Base-by-base conservation (phyloP, 2,329 filamentous ascomycete genomes). In the Fusarium newnesense region DNA sequence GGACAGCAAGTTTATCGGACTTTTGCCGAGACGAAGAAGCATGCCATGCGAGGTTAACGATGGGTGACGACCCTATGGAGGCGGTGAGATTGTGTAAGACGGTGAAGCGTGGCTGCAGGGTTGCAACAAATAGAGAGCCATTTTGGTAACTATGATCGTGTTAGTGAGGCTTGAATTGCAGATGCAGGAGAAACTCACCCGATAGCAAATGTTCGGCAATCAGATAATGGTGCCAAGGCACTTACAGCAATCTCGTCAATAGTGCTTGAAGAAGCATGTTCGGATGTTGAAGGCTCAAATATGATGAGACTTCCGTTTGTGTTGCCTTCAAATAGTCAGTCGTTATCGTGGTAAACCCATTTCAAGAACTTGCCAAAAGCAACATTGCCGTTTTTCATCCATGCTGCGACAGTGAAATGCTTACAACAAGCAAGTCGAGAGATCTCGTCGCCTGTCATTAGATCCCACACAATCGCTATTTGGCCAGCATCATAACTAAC, bases 321-420 rank as follows among this genome's bases (percentile, higher is more conserved):
- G 80, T 98, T 98, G 64, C 96, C 96, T 98, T 65, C 18, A 52
- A 44, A 60, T 64, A 8, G 44, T 53, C 54, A 77, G 77, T 76
- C n/a, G n/a, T n/a, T n/a, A n/a, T n/a, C n/a, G n/a, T n/a, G n/a
- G n/a, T n/a, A n/a, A n/a, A n/a, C n/a, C n/a, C n/a, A n/a, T n/a
- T n/a, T n/a, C n/a, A n/a, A n/a, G n/a, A n/a, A 61, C 91, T 82
- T 87, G 98, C 96, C 96, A 85, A 98, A 98, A 42, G 94, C 96
- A 75, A 99, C 92, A 83, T 97, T 97, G 61, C 96, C 96, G 83
- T 98, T 98, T 49, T 92, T 90, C 95, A 99, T 98, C 94, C 96
- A 99, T 18, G 93, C 88, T 42, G 95, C 96, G 36, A 94, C 92
- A 28, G 91, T 92, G 72, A 98, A 88, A 74, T 93, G 90, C 79